Evolutionary conservation across 1,284 basidiomycete species (phyloP).

Genomic region (Fomitopsis pinicola): DNA sequence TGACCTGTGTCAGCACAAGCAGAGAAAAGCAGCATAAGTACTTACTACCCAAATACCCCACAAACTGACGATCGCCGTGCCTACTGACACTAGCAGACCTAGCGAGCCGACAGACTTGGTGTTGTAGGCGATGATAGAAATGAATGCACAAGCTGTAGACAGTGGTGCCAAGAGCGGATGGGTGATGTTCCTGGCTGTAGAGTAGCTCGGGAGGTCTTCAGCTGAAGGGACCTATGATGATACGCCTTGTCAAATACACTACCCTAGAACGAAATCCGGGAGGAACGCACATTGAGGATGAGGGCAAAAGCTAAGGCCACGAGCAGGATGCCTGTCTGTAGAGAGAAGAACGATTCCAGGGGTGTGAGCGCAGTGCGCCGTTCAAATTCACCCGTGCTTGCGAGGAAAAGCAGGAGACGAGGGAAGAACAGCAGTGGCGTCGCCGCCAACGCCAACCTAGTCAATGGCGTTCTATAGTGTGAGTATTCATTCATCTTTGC

Average conservation of each 20-base stretch:
- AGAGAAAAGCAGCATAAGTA: constrained; percentile 9
- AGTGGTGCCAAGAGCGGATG: constrained; percentile 66
- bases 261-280: background rate
- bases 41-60: constrained; percentile 74
- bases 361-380: constrained; percentile 49
- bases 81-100: constrained; percentile 44
- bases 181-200: background rate
- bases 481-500: background rate
- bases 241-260: constrained; percentile 22
- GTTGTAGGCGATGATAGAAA: constrained; percentile 66
- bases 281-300: constrained; percentile 49
- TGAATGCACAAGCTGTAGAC: constrained; percentile 44
- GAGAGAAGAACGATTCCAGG: constrained; percentile 61
- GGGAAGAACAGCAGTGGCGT: constrained; percentile 51
- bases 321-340: constrained; percentile 60
- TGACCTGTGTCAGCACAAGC: background rate
- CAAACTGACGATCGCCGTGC: constrained; percentile 47
- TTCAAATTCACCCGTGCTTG: constrained; percentile 37
- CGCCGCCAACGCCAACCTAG: constrained; percentile 40
- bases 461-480: background rate
- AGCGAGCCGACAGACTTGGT: constrained; percentile 53
- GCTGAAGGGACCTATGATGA: constrained; percentile 15
- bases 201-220: background rate
- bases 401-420: constrained; percentile 56
- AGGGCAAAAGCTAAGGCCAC: constrained; percentile 49